Percentiles rank a stretch among this genome's conserved stretches.
phyloP scores from a whole-genome alignment of 2,329 filamentous ascomycete species.

The Aaosphaeria arxii region DNA sequence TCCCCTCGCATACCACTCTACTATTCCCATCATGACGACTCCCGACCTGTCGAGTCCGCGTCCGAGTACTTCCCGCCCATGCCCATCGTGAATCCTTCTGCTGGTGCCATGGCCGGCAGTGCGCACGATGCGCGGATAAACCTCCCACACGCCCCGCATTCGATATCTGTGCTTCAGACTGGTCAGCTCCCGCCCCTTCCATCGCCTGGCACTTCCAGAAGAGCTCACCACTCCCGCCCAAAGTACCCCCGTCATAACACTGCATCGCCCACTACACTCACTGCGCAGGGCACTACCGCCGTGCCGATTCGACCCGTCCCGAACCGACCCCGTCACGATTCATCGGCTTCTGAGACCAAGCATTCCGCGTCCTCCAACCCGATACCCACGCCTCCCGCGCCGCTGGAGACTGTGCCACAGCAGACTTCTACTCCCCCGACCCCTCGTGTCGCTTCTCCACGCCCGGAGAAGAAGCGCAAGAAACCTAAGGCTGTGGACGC shows the following conservation, averaged over 20 bases:
- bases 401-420: slow-evolving; percentile 42
- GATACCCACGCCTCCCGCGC: slow-evolving; percentile 53
- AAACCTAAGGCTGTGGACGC: slow-evolving; percentile 38
- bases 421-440: slow-evolving; percentile 46
- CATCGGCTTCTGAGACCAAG: slow-evolving; percentile 43
- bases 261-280: slow-evolving; percentile 70
- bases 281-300: slow-evolving; percentile 39
- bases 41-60: slow-evolving; percentile 64
- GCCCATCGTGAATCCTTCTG: slow-evolving; percentile 42
- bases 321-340: slow-evolving; percentile 38
- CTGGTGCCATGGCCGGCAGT: slow-evolving; percentile 34
- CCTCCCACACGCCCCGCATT: slow-evolving; percentile 46
- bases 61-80: slow-evolving; percentile 82
- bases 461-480: slow-evolving; percentile 48
- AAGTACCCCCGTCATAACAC: slow-evolving; percentile 70
- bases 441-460: slow-evolving; percentile 49
- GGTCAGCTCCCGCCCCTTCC: slow-evolving; percentile 78
- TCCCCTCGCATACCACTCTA: slow-evolving; percentile 62
- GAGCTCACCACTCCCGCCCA: slow-evolving; percentile 60
- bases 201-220: slow-evolving; percentile 70
- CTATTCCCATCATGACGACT: slow-evolving; percentile 60
- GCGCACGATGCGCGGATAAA: slow-evolving; percentile 37
- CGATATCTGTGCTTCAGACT: slow-evolving; percentile 77
- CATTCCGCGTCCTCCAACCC: slow-evolving; percentile 44
- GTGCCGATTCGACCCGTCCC: slow-evolving; percentile 24